phyloP scores from a whole-genome alignment of 202 grass and related monocot genomes.

The Cymbopogon flexuosus region DNA sequence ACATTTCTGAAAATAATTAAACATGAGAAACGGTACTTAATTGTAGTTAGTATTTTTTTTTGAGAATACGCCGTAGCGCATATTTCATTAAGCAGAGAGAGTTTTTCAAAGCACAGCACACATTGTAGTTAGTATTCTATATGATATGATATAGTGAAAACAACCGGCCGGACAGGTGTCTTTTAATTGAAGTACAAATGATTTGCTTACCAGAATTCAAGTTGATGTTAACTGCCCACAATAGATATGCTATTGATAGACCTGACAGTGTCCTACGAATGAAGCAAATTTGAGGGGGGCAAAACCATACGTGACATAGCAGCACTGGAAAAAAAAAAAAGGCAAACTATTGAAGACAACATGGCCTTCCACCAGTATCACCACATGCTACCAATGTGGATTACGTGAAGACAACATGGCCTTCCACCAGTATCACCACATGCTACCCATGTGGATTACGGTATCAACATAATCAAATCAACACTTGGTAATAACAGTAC shows the following conservation, averaged over 20 bases:
- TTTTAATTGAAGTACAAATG: background rate
- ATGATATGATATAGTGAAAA: background rate
- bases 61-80: no score
- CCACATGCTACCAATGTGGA: background rate
- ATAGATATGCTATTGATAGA: background rate
- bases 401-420: background rate
- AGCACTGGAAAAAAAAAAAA: background rate
- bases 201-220: background rate
- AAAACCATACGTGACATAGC: background rate
- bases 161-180: background rate
- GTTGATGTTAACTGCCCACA: background rate
- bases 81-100: no score
- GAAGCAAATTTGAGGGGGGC: background rate
- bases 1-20: background rate
- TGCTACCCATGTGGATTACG: background rate
- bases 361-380: background rate
- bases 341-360: background rate
- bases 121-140: background rate
- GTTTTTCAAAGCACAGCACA: no score
- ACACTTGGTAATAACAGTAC: background rate
- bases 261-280: background rate
- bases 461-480: background rate
- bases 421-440: background rate
- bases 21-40: background rate
- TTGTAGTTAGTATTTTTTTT: background rate